Evolutionary conservation across 768 basidiomycete species (phyloP).

Genomic region (Rhizopogon roseolus): DNA sequence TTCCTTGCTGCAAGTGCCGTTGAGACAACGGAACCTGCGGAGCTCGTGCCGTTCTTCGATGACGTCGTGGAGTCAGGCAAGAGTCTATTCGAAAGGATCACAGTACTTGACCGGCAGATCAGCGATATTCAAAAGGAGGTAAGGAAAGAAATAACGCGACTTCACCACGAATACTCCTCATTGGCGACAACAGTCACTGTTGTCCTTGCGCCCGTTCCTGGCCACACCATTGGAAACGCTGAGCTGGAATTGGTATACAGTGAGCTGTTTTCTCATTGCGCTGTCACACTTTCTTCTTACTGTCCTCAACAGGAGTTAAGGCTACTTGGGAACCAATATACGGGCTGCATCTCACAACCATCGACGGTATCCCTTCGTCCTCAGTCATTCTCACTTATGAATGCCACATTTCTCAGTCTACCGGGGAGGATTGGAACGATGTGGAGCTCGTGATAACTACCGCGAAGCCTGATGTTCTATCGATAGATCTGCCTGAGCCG

Average conservation of each 20-base stretch:
- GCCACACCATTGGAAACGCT: constrained; percentile 2
- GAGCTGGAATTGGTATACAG: constrained; percentile 16
- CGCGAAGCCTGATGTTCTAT: constrained; percentile 11
- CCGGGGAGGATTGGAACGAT: constrained; percentile 27
- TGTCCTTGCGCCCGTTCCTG: constrained; percentile 3
- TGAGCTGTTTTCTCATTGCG: neutral
- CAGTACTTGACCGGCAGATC: constrained; percentile 13
- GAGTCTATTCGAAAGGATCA: constrained; percentile 8
- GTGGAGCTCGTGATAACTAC: constrained; percentile 22
- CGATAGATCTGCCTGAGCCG: constrained; percentile 18
- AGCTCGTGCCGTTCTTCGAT: constrained; percentile 16
- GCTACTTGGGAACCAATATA: constrained; percentile 17
- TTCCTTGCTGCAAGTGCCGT: constrained; percentile 10
- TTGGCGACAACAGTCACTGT: constrained; percentile 6
- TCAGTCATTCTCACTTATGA: constrained; percentile 20
- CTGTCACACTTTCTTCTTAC: neutral
- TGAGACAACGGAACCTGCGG: constrained; percentile 8
- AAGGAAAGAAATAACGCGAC: constrained; percentile 9
- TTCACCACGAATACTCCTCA: neutral
- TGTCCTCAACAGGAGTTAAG: constrained; percentile 7
- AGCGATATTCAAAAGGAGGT: constrained; percentile 6
- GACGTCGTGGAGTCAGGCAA: constrained; percentile 17
- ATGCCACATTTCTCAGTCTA: constrained; percentile 22
- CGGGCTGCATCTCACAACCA: constrained; percentile 11
- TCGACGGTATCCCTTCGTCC: constrained; percentile 9